Base-by-base conservation (phyloP, 1,284 basidiomycete genomes). In the Boletus mariae region DNA sequence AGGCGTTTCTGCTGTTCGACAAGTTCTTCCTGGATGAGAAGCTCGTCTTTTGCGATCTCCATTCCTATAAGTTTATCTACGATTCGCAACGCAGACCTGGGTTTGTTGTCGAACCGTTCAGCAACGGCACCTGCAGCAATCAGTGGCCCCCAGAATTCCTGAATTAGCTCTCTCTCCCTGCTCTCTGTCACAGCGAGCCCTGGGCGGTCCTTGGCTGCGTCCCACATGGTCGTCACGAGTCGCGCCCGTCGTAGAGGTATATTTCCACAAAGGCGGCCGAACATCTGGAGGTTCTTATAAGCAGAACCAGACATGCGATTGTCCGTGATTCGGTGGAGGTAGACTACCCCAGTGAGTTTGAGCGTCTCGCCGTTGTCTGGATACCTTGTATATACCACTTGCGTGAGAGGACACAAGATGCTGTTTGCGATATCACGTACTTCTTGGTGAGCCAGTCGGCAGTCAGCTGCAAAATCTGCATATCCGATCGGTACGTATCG, bases 281-380 rank as follows among this genome's bases (percentile, higher is more conserved):
- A 79, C 61, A 78, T 67, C 29, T 66, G 64, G 54, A 80, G 74
- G 59, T 75, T 80, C 29, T 71, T 73, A 12, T 59, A 58, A 12
- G 70, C 73, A 41, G 75, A 72, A n/a, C 77, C 77, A 15, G 73
- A 70, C 57, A 80, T 66, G 8, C 76, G 71, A 58, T 68, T 68
- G 57, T 80, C 77, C 13, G 74, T 72, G 51, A 81, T 81, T 11
- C 75, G 71, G 53, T 80, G 78, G 54, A 77, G 62, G 61, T 80
- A 81, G 20, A 80, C 69, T 48, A 80, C 63, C 0, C 79, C 79
- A 12, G 69, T 61, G 3, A 77, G 59, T 23, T 17, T 54, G 37
- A 56, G 48, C 0, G 65, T 48, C 2, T 15, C 10, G 0, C 53
- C 50, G 1, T 32, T 20, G 20, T 20, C 41, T 5, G 53, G 13